Evolutionary conservation across 2,329 filamentous ascomycete genomes (phyloP).

Genomic region (Penicillium hordei): DNA sequence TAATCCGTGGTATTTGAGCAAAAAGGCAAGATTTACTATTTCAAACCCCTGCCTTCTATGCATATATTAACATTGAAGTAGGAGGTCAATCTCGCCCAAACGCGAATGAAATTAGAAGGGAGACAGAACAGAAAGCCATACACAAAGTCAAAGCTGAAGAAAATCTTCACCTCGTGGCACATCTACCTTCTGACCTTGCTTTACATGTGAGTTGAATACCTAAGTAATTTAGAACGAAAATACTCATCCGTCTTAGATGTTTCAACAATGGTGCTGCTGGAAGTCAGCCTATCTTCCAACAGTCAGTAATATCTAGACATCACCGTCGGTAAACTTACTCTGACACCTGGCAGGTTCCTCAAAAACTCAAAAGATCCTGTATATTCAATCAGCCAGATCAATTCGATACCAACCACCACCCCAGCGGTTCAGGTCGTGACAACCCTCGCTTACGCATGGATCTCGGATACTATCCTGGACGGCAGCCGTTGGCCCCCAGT

Average conservation of each 20-base stretch:
- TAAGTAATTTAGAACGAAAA: no score
- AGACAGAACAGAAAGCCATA: slow-evolving; percentile 48
- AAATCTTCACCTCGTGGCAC: slow-evolving; percentile 65
- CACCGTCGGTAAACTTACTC: neutral
- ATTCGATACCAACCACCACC: slow-evolving; percentile 61
- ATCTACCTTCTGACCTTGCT: slow-evolving; percentile 59
- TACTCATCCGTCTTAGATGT: slow-evolving; percentile 31
- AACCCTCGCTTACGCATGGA: slow-evolving; percentile 64
- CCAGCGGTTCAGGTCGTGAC: slow-evolving; percentile 57
- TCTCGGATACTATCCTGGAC: slow-evolving; percentile 60
- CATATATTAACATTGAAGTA: slow-evolving; percentile 10
- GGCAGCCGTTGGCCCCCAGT: slow-evolving; percentile 65
- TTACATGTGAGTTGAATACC: slow-evolving; percentile 50
- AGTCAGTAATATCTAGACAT: slow-evolving; percentile 27
- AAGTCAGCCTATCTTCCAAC: slow-evolving; percentile 57
- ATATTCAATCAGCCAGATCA: slow-evolving; percentile 49
- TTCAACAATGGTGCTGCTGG: slow-evolving; percentile 62
- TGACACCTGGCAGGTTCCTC: slow-evolving; percentile 19
- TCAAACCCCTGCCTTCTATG: neutral
- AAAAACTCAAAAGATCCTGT: slow-evolving; percentile 42
- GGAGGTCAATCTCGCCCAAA: slow-evolving; percentile 49
- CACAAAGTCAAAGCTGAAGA: slow-evolving; percentile 55
- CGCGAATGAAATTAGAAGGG: slow-evolving; percentile 53
- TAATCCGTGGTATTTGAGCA: slow-evolving; percentile 50
- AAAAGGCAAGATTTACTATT: slow-evolving; percentile 28